Evolutionary conservation across 208 protist species (phyloP).

Genomic region (Sergeia podlipaevii): DNA sequence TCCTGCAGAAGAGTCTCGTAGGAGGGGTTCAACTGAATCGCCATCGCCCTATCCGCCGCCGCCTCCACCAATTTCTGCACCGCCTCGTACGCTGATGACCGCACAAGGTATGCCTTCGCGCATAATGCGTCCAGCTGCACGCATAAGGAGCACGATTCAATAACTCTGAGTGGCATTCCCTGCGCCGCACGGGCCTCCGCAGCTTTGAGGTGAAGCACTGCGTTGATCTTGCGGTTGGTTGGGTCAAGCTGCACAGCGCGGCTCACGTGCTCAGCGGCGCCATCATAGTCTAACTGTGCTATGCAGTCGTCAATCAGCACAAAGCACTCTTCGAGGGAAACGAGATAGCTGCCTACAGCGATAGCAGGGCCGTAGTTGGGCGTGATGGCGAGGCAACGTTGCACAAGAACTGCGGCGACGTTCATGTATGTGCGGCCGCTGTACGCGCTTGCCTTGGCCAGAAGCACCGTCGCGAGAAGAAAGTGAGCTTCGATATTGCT

Average conservation of each 20-base stretch:
- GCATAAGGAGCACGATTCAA: conserved; percentile 62
- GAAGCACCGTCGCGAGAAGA: conserved; percentile 49
- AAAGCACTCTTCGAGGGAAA: conserved; percentile 56
- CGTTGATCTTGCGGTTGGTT: conserved; percentile 31
- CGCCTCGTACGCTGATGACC: conserved; percentile 30
- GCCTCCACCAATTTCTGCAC: conserved; percentile 30
- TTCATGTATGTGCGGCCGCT: conserved; percentile 67
- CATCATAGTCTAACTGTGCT: conserved; percentile 16
- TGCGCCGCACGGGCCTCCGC: conserved; percentile 40
- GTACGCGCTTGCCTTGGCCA: conserved; percentile 78
- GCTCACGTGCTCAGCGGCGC: conserved; percentile 27
- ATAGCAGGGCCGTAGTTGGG: conserved; percentile 56
- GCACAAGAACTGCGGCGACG: conserved; percentile 60
- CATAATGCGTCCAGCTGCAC: conserved; percentile 28
- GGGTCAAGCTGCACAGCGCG: conserved; percentile 54
- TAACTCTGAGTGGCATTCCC: conserved; percentile 27
- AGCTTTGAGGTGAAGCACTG: conserved; percentile 35
- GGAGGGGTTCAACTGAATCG: conserved; percentile 23
- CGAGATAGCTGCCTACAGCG: conserved; percentile 61
- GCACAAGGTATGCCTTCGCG: conserved; percentile 49
- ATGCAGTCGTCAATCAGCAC: conserved; percentile 20
- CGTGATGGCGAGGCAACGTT: conserved; percentile 51
- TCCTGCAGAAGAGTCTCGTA: conserved; percentile 33
- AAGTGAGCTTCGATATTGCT: conserved; percentile 54
- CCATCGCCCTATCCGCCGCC: conserved; percentile 38